Evolutionary conservation across 805 yeast species (phyloP), one percentile per base, ranked within the genome.

Genomic region (Crinitomyces ghanaensis): DNA sequence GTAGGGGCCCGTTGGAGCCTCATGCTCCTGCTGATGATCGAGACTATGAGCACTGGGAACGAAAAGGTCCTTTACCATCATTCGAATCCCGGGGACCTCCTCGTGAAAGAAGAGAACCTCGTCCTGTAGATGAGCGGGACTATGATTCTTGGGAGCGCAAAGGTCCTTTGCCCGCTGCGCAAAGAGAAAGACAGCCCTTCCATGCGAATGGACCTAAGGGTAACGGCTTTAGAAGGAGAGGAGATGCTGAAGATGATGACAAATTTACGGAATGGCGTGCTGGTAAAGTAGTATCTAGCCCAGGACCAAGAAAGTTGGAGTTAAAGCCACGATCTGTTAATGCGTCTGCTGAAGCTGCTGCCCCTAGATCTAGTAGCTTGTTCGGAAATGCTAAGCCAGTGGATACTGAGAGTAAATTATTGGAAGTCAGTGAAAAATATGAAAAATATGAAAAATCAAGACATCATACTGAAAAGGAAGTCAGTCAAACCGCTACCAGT

Each of bases 341-440:
- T n/a, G n/a, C n/a, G n/a, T 39, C 45, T 13, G 31, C 33, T 9
- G 49, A 39, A 7, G 32, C 34, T 13, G 34, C 37, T 11, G 29
- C 18, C 11, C 38, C 45, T 62, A 59, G 45, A 56, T 67, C 53
- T 31, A 11, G 41, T 34, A 12, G 51, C 45, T 91, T 93, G 4
- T 83, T 84, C 60, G 94, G 94, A 0, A 60, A 69, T 4, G 95
- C 94, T 1, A 80, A 73, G 56, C 94, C 94, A 2, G 88, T 83
- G 4, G 94, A 83, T 53, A 72, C 79, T 2, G 60, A 74, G 15
- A 63, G 80, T 17, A 74, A 70, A 43, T 73, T 71, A 43, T 57
- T 65, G 29, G 88, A 79, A 46, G 57, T 78, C 15, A 86, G 78
- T 39, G 63, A 66, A 35, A 32, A 39, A 28, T 32, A 38, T 30